Conservation (phyloP, 2,329 filamentous ascomycete species). For the Colletotrichum spaethianum region DNA sequence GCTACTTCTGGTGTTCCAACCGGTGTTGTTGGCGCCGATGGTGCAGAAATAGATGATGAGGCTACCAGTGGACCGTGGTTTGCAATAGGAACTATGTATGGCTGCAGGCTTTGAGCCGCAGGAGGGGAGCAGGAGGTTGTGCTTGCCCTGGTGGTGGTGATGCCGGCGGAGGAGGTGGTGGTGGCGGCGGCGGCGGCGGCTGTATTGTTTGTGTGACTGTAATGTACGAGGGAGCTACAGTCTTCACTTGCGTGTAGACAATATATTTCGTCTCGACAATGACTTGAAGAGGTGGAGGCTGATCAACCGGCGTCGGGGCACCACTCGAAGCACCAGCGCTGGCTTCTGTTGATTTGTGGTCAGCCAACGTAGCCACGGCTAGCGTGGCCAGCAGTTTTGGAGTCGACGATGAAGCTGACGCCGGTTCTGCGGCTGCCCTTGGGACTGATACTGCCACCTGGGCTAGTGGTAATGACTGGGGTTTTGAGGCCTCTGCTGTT, state of each 20-base stretch:
- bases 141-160: not conserved
- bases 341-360: not conserved
- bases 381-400: not conserved
- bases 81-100: conserved; percentile 4
- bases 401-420: not conserved
- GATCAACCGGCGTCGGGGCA: not conserved
- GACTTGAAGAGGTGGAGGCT: conserved; percentile 16
- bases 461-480: conserved; percentile 6
- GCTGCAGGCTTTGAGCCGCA: not conserved
- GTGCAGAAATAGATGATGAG: no score
- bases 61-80: not conserved
- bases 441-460: not conserved
- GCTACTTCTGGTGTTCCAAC: not conserved
- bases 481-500: not conserved
- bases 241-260: conserved; percentile 10
- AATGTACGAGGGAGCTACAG: conserved; percentile 5
- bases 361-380: not conserved
- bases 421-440: not conserved
- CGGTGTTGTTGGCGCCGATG: not conserved
- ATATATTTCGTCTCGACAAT: conserved; percentile 33
- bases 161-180: not conserved
- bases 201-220: conserved; percentile 28
- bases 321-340: not conserved
- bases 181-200: not conserved
- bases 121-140: not conserved